Base-by-base conservation (phyloP, 2,329 filamentous ascomycete genomes). In the Aspergillus ochraceus region DNA sequence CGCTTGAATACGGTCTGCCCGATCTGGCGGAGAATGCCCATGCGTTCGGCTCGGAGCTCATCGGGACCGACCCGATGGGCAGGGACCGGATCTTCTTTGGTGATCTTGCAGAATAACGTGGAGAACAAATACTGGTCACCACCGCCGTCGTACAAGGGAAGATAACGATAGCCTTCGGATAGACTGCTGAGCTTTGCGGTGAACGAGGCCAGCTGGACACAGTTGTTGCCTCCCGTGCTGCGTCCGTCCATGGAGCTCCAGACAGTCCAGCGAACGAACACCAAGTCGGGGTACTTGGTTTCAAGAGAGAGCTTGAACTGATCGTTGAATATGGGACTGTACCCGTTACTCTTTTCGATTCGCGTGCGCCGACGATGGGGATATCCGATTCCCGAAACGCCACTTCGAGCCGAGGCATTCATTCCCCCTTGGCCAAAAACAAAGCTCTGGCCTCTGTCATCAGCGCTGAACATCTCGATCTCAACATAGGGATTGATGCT, bases 101-200 rank as follows among this genome's bases (percentile, higher is more conserved):
- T 88, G 77, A 98, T 90, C 70, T 88, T 89, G 80, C 93, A 97
- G 76, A 98, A 97, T 17, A 99, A 82, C 11, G 92, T 96, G 2
- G 95, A 97, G 77, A 97, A 97, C 49, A 97, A 84, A 74, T 96
- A 98, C 68, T 93, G 91, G 68, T 97, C 93, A 61, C 93, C 95
- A 64, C 92, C 90, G 58, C 87, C 85, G 77, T 98, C 93, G 74
- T 92, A 90, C 17, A 99, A 83, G 11, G 94, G 95, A 55, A 98
- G 82, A 61, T 96, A 96, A 62, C 94, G 92, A 76, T 95, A 98
- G 29, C 95, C 95, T 76, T 95, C 88, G 73, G 94, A 92, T 47
- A 98, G 84, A 72, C 89, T 96, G 79, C 84, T 88, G 54, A 98
- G 87, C 79, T 98, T 98, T 63, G 91, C 93, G 2, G 92, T 98